Conservation (phyloP, 495 filamentous ascomycete genomes). For the Annulohypoxylon nitens region DNA sequence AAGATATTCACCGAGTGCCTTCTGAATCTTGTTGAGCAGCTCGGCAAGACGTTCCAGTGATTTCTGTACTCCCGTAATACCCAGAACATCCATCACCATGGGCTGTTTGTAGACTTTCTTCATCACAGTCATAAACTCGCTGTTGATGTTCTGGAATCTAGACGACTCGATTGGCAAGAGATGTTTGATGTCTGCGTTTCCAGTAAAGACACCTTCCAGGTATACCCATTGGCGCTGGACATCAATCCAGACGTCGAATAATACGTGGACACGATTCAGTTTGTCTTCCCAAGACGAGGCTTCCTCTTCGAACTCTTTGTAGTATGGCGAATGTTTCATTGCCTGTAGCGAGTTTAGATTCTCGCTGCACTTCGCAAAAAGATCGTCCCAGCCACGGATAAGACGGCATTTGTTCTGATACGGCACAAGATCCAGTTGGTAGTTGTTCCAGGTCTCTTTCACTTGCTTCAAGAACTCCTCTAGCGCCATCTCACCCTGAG, state of each 20-base stretch:
- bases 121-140: conserved; percentile 96
- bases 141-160: conserved; percentile 98
- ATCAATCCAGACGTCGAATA: conserved; percentile 99
- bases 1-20: conserved; percentile 97
- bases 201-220: conserved; percentile 97
- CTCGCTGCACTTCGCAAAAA: conserved; percentile 98
- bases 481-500: conserved; percentile 97
- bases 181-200: conserved; percentile 99
- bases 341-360: conserved; percentile 97
- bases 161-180: conserved; percentile 95
- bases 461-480: conserved; percentile 98
- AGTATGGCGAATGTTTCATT: conserved; percentile 98
- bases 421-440: conserved; percentile 91
- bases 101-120: conserved; percentile 98
- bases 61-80: conserved; percentile 94
- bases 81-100: conserved; percentile 92
- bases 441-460: conserved; percentile 95
- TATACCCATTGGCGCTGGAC: conserved; percentile 99
- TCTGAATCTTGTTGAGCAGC: conserved; percentile 98
- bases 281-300: conserved; percentile 98
- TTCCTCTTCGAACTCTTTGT: conserved; percentile 98
- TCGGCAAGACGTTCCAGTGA: conserved; percentile 94
- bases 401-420: conserved; percentile 98
- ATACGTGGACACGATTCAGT: conserved; percentile 93
- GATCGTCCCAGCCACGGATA: conserved; percentile 97